Conservation (phyloP, 768 basidiomycete genomes). For the Guyanaporus albipodus region DNA sequence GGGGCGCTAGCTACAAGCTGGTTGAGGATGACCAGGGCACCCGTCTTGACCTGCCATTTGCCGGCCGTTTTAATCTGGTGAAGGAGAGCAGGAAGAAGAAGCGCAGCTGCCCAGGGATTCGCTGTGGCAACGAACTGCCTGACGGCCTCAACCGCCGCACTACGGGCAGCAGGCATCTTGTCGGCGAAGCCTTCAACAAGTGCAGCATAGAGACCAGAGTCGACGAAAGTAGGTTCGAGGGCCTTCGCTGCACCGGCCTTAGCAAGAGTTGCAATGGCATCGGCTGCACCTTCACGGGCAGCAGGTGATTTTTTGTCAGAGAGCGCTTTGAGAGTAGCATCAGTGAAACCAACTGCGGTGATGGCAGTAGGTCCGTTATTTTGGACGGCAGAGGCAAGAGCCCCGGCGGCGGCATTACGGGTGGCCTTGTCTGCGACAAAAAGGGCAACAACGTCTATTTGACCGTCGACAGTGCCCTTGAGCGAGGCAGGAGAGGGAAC, state of each 20-base stretch:
- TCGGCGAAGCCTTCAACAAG: slow-evolving; percentile 93
- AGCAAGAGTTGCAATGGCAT: slow-evolving; percentile 62
- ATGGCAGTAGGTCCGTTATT: slow-evolving; percentile 82
- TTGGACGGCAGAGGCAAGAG: slow-evolving; percentile 71
- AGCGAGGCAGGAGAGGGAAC: slow-evolving; percentile 63
- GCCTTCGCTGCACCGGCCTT: slow-evolving; percentile 70
- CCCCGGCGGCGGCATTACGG: slow-evolving; percentile 66
- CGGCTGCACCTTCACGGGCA: slow-evolving; percentile 84
- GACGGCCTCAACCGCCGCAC: slow-evolving; percentile 81
- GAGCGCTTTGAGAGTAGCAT: slow-evolving; percentile 78
- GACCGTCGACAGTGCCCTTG: slow-evolving; percentile 63
- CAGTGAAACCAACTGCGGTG: slow-evolving; percentile 61
- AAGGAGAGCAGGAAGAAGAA: slow-evolving; percentile 84
- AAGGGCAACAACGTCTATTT: slow-evolving; percentile 70
- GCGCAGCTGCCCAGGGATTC: slow-evolving; percentile 85
- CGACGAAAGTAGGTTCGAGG: slow-evolving; percentile 85
- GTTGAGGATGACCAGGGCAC: slow-evolving; percentile 76
- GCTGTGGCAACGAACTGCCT: slow-evolving; percentile 67
- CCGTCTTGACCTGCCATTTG: slow-evolving; percentile 97
- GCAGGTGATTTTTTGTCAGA: slow-evolving; percentile 94
- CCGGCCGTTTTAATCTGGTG: slow-evolving; percentile 93
- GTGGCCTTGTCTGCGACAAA: slow-evolving; percentile 83
- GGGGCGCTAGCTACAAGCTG: slow-evolving; percentile 84
- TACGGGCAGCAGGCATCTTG: slow-evolving; percentile 86
- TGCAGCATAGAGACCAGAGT: slow-evolving; percentile 79